A percentile compares a stretch with the other conserved stretches of the same genome.
These are phyloP conservation scores for Chrysanthemum seticuspe DNA, from an alignment of 129 eudicot species.

Conservation along the genomic window DNA sequence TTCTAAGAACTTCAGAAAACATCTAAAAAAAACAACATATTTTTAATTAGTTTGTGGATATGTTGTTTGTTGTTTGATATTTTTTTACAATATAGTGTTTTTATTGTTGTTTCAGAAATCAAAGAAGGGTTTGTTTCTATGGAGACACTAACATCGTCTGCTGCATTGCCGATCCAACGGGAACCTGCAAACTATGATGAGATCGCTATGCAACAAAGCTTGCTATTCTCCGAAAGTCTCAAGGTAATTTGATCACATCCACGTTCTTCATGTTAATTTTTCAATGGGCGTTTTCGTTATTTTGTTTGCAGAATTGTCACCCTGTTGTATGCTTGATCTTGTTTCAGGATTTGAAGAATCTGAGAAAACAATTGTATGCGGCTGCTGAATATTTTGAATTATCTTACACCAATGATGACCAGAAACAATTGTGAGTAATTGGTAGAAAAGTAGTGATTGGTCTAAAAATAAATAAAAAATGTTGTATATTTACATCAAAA, in stretches of 20 bases:
- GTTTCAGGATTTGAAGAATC: constrained; percentile 82
- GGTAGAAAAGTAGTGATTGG: constrained; percentile 3
- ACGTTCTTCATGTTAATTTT: constrained; percentile 6
- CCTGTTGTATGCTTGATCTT: constrained; percentile 7
- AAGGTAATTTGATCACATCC: constrained; percentile 40
- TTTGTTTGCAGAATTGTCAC: background rate
- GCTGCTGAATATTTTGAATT: constrained; percentile 93
- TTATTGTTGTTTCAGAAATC: constrained; percentile 1
- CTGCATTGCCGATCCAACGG: no score
- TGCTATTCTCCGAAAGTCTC: constrained; percentile 80
- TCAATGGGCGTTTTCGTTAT: background rate
- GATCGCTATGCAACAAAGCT: constrained; percentile 78
- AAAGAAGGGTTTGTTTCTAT: constrained; percentile 17
- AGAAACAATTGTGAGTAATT: constrained; percentile 71
- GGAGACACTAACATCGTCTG: constrained; percentile 63
- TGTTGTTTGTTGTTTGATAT: constrained; percentile 2
- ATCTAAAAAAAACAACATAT: background rate
- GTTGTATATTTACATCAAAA: background rate
- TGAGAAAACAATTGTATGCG: constrained; percentile 74
- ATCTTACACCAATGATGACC: constrained; percentile 81
- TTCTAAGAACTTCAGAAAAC: background rate
- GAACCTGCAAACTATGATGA: constrained; percentile 59
- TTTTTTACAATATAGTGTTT: background rate
- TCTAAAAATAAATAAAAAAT: background rate
- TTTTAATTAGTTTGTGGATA: background rate